phyloP scores from a whole-genome alignment of 2,329 filamentous ascomycete genomes.

The Beauveria australis region DNA sequence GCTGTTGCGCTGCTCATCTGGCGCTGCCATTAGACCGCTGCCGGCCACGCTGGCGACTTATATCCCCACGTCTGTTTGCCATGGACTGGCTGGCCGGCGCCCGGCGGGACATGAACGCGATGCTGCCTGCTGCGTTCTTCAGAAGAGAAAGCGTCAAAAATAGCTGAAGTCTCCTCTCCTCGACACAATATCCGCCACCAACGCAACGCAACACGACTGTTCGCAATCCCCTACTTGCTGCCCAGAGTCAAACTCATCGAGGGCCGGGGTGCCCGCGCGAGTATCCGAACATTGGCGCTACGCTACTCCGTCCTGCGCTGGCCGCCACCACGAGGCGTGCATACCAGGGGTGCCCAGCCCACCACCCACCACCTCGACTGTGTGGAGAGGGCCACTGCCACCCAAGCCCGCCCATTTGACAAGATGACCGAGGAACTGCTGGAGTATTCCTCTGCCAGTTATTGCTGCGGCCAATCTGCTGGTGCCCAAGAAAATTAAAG shows the following conservation, averaged over 20 bases:
- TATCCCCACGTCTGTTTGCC: slow-evolving; percentile 6
- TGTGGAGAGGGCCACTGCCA: slow-evolving; percentile 4
- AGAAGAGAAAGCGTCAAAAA: not conserved
- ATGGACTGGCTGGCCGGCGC: not conserved
- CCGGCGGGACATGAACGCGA: not conserved
- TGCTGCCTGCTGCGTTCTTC: not conserved
- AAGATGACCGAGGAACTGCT: not conserved
- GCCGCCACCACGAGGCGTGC: slow-evolving; percentile 10
- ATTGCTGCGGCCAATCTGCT: not conserved
- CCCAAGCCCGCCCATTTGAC: not conserved
- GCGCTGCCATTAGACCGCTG: not conserved
- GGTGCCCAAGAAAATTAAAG: not conserved
- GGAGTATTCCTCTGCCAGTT: not conserved
- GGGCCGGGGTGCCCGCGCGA: slow-evolving; percentile 8
- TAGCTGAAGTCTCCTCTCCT: not conserved
- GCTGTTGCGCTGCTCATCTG: not conserved
- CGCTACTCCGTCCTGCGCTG: slow-evolving; percentile 2
- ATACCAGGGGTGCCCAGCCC: slow-evolving; percentile 6
- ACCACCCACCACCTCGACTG: not conserved
- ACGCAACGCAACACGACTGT: not conserved
- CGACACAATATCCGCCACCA: not conserved
- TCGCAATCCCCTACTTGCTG: not conserved
- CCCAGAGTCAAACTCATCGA: slow-evolving; percentile 1
- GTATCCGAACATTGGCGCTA: slow-evolving; percentile 10
- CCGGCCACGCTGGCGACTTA: not conserved